Conservation (phyloP, 176 grass and related monocot genomes). For the Hsuehochloa calcarea region DNA sequence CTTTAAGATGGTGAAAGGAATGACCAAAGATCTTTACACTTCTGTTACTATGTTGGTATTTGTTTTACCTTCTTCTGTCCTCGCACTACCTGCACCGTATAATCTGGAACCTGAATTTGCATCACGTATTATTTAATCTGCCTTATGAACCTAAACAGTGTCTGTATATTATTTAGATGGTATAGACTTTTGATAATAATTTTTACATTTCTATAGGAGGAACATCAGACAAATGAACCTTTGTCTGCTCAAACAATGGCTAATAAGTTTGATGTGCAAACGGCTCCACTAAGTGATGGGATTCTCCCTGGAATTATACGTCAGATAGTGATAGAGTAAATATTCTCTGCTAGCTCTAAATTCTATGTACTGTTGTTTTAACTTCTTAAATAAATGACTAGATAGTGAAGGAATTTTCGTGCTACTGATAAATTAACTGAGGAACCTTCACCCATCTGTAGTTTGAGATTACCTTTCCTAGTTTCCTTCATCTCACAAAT, state of each 20-base stretch:
- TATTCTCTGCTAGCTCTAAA: conserved; percentile 5
- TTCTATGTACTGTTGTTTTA: background rate
- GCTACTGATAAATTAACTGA: too few species aligned
- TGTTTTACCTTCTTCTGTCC: too few species aligned
- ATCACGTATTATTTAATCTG: too few species aligned
- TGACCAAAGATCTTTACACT: background rate
- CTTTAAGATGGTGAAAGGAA: too few species aligned
- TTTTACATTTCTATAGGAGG: too few species aligned
- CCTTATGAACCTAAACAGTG: too few species aligned
- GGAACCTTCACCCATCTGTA: background rate
- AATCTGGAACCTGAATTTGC: too few species aligned
- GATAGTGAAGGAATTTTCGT: too few species aligned
- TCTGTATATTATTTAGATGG: too few species aligned
- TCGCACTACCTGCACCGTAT: too few species aligned
- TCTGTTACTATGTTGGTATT: background rate
- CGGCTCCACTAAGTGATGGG: conserved; percentile 65
- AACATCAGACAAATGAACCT: background rate
- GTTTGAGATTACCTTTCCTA: background rate
- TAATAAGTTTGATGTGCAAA: conserved; percentile 65
- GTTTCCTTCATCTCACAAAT: background rate
- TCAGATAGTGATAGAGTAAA: conserved; percentile 83
- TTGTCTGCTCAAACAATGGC: conserved; percentile 4
- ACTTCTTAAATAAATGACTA: background rate
- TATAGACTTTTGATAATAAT: too few species aligned
- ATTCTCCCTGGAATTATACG: conserved; percentile 83